Evolutionary conservation across 1,284 basidiomycete species (phyloP).

Genomic region (Athelia psychrophila): DNA sequence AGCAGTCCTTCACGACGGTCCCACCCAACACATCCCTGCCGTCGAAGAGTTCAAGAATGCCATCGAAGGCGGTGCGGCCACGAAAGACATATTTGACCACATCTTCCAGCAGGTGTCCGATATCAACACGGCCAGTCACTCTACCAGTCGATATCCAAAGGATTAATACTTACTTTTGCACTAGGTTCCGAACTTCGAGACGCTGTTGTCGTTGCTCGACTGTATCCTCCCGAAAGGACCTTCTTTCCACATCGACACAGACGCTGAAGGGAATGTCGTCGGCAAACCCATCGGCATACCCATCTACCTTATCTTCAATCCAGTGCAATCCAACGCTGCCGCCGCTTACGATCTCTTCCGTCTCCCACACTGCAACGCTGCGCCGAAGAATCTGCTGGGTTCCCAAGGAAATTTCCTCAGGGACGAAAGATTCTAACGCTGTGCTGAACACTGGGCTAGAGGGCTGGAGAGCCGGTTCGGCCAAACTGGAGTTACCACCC

Average conservation of each 20-base stretch:
- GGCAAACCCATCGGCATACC: conserved; percentile 19
- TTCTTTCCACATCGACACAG: conserved; percentile 8
- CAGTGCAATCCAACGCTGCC: conserved; percentile 20
- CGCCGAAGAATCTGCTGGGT: conserved; percentile 36
- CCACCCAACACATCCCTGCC: conserved; percentile 1
- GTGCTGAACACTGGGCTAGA: conserved; percentile 32
- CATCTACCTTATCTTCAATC: conserved; percentile 15
- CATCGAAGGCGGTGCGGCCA: conserved; percentile 5
- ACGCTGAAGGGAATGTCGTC: conserved; percentile 11
- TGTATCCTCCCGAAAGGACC: conserved; percentile 10
- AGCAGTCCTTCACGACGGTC: too few relatives aligned
- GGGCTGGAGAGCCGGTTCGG: too few relatives aligned
- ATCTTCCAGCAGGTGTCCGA: conserved; percentile 12
- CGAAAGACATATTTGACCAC: conserved; percentile 8
- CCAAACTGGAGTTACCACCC: too few relatives aligned
- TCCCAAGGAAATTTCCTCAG: conserved; percentile 46
- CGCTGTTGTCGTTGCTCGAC: conserved; percentile 10
- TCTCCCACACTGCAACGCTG: conserved; percentile 16
- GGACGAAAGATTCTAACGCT: conserved; percentile 36
- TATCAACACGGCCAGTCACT: conserved; percentile 8
- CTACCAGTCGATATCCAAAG: neutral
- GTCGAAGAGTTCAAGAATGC: conserved; percentile 8
- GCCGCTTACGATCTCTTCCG: conserved; percentile 18
- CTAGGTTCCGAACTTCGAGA: conserved; percentile 11
- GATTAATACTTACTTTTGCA: neutral